phyloP scores from a whole-genome alignment of 106 monocot genomes.

The Platanthera zijinensis region DNA sequence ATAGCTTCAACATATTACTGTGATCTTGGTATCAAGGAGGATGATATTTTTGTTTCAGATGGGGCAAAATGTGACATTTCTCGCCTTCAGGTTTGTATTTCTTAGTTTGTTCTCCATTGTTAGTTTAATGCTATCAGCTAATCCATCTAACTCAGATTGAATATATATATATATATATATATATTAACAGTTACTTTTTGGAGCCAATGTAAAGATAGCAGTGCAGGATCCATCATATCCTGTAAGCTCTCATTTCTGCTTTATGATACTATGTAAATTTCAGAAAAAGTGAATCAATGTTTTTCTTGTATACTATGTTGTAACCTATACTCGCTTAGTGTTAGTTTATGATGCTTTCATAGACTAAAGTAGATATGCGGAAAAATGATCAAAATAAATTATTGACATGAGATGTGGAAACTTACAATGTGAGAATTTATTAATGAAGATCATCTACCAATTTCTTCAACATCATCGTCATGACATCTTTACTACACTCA shows the following conservation, averaged over 20 bases:
- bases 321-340: background rate
- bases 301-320: background rate
- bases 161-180: too few relatives aligned
- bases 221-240: constrained; percentile 97
- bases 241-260: constrained; percentile 27
- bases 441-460: background rate
- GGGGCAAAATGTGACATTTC: constrained; percentile 98
- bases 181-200: constrained; percentile 66
- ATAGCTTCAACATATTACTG: constrained; percentile 72
- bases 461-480: too few relatives aligned
- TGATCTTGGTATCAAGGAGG: constrained; percentile 70
- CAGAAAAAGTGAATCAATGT: background rate
- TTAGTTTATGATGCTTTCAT: background rate
- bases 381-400: background rate
- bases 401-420: background rate
- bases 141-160: too few relatives aligned
- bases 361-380: background rate
- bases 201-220: constrained; percentile 73
- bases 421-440: background rate
- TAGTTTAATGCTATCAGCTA: background rate
- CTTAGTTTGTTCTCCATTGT: background rate
- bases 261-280: background rate
- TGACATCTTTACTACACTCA: too few relatives aligned
- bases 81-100: constrained; percentile 65
- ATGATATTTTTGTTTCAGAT: constrained; percentile 91